phyloP scores from a whole-genome alignment of 768 basidiomycete species.

The Boletus reticulatus region DNA sequence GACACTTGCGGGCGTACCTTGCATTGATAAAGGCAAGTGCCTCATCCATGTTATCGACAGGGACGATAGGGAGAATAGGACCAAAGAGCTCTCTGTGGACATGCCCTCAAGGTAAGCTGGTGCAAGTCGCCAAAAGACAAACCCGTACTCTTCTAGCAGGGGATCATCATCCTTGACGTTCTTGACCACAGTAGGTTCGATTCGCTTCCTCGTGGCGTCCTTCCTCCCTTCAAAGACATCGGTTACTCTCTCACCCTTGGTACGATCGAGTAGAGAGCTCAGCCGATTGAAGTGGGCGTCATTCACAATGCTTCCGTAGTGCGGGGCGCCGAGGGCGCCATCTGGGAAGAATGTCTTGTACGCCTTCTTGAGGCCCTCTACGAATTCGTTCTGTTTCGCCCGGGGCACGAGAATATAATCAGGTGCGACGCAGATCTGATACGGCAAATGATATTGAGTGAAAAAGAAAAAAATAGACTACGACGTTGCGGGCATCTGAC shows the following conservation, averaged over 20 bases:
- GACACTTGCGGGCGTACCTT: conserved; percentile 35
- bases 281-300: conserved; percentile 54
- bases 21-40: conserved; percentile 55
- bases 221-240: conserved; percentile 44
- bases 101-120: background rate
- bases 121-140: background rate
- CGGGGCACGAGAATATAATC: conserved; percentile 46
- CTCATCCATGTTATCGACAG: conserved; percentile 52
- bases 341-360: conserved; percentile 53
- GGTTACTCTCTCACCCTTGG: conserved; percentile 53
- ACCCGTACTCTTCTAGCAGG: conserved; percentile 54
- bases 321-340: conserved; percentile 42
- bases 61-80: conserved; percentile 62
- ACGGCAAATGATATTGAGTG: background rate
- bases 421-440: conserved; percentile 40
- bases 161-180: conserved; percentile 54
- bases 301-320: conserved; percentile 53
- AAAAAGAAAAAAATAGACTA: background rate
- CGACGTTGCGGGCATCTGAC: conserved; percentile 21
- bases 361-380: conserved; percentile 42
- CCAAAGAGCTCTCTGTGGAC: conserved; percentile 66
- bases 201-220: conserved; percentile 36
- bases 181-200: conserved; percentile 61
- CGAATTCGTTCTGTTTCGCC: conserved; percentile 44
- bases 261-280: conserved; percentile 46